A percentile compares a stretch with the other conserved stretches of the same genome.
phyloP scores from a whole-genome alignment of 805 yeast genomes.

The Saturnispora sekii region DNA sequence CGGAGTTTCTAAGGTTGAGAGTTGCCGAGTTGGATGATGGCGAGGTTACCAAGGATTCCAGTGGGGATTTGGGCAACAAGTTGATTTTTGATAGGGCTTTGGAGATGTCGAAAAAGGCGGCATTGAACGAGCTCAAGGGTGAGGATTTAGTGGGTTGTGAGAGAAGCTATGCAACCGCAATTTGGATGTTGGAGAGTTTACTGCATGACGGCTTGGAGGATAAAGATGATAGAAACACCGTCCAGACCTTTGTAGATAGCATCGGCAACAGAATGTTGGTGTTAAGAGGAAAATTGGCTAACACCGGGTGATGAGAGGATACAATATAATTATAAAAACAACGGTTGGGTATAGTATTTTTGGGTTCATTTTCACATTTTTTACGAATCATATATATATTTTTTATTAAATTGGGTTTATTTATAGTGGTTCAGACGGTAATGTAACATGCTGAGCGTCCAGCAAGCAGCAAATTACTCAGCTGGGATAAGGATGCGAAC shows the following conservation, averaged over 20 bases:
- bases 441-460: too few species aligned
- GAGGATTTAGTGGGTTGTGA: slow-evolving; percentile 73
- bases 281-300: slow-evolving; percentile 48
- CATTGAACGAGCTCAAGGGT: slow-evolving; percentile 68
- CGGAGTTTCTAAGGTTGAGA: slow-evolving; percentile 62
- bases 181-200: slow-evolving; percentile 92
- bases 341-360: too few species aligned
- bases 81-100: slow-evolving; percentile 86
- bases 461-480: too few species aligned
- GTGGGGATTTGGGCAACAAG: slow-evolving; percentile 52
- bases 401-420: too few species aligned
- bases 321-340: background rate
- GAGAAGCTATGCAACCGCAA: slow-evolving; percentile 77
- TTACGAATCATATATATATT: too few species aligned
- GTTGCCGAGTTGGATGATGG: slow-evolving; percentile 35
- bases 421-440: too few species aligned
- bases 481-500: too few species aligned
- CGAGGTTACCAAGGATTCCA: background rate
- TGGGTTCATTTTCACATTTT: too few species aligned
- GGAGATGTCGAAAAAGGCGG: slow-evolving; percentile 87
- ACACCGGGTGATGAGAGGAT: background rate
- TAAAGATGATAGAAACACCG: slow-evolving; percentile 61
- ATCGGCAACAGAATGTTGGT: slow-evolving; percentile 73
- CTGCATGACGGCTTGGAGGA: slow-evolving; percentile 46
- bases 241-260: slow-evolving; percentile 72